Evolutionary conservation across 2,329 filamentous ascomycete genomes (phyloP), one percentile per base, ranked within the genome.

Genomic region (Ophiocordyceps camponoti-saundersi): DNA sequence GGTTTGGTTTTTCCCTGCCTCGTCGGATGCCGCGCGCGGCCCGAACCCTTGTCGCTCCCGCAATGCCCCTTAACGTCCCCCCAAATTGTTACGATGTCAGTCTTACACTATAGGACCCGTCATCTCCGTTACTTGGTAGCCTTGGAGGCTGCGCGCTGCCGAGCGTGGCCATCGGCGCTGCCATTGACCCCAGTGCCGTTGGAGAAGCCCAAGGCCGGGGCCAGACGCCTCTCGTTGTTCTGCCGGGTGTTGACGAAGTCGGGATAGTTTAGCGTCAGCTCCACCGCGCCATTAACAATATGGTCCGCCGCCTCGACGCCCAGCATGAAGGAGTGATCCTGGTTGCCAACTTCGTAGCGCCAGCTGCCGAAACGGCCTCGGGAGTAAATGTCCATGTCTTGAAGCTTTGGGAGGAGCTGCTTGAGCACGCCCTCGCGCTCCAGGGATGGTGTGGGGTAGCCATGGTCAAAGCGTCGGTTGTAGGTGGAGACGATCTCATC

Each of bases 401-500:
- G 82, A 50, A 98, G 82, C 70, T 86, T 89, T 58, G 92, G 92
- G 46, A 98, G 81, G 48, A 98, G 79, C 70, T 95, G 71, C 67
- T 83, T 93, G 55, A 98, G 79, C 44, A 92, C 88, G 55, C 86
- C 89, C 67, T 98, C 92, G 67, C 92, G 85, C 78, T 96, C 92
- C 40, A 98, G 79, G 32, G 83, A 78, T 26, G 92, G 92, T 16
- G 92, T 98, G 51, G 92, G 92, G 74, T 98, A 98, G 55, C 92
- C 92, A 73, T 96, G 92, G 65, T 95, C 85, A 67, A 98, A 98
- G 66, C 85, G 80, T 68, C 92, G 87, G 77, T 95, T 87, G 74
- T 98, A 98, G 54, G 89, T 95, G 46, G 88, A 95, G 58, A 98
- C 88, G 54, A 98, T 94, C 72, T 95, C 90, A 59, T 96, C 92